A percentile compares a stretch with the other conserved stretches of the same genome.
These are phyloP conservation scores for Kuraishia borneana DNA, from an alignment of 805 yeast genomes.

Conservation along the genomic window DNA sequence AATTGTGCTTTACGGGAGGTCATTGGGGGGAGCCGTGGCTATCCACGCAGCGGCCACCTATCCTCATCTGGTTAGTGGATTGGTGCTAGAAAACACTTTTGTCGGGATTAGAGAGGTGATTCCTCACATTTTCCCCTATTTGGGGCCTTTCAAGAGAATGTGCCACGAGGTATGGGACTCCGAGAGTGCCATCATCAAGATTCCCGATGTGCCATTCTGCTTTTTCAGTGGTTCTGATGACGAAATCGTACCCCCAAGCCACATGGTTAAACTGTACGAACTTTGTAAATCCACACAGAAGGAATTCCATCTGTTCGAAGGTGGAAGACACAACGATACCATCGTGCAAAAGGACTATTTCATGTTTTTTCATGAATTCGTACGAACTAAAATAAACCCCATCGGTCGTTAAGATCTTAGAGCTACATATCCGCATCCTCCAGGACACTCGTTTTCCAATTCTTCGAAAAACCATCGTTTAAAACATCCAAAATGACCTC, in stretches of 20 bases:
- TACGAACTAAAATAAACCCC: slow-evolving; percentile 31
- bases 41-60: slow-evolving; percentile 63
- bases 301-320: slow-evolving; percentile 38
- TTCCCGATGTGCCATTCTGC: slow-evolving; percentile 54
- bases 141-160: slow-evolving; percentile 41
- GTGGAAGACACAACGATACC: slow-evolving; percentile 78
- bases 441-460: slow-evolving; percentile 65
- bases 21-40: slow-evolving; percentile 93
- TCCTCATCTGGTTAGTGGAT: slow-evolving; percentile 39
- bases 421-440: slow-evolving; percentile 43
- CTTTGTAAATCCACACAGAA: slow-evolving; percentile 41
- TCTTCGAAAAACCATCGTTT: slow-evolving; percentile 64
- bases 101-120: slow-evolving; percentile 60
- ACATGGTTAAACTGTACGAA: slow-evolving; percentile 53
- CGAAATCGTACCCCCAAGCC: slow-evolving; percentile 86
- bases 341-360: slow-evolving; percentile 68
- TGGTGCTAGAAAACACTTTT: slow-evolving; percentile 83
- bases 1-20: slow-evolving; percentile 72
- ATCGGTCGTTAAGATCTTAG: background rate
- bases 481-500: slow-evolving; percentile 76
- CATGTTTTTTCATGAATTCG: slow-evolving; percentile 51
- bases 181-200: slow-evolving; percentile 40
- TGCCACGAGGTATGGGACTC: slow-evolving; percentile 83
- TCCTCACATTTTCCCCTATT: slow-evolving; percentile 63
- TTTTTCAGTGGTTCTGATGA: slow-evolving; percentile 67